Conservation (phyloP, 768 basidiomycete genomes). For the Leccinum rimulosum region DNA sequence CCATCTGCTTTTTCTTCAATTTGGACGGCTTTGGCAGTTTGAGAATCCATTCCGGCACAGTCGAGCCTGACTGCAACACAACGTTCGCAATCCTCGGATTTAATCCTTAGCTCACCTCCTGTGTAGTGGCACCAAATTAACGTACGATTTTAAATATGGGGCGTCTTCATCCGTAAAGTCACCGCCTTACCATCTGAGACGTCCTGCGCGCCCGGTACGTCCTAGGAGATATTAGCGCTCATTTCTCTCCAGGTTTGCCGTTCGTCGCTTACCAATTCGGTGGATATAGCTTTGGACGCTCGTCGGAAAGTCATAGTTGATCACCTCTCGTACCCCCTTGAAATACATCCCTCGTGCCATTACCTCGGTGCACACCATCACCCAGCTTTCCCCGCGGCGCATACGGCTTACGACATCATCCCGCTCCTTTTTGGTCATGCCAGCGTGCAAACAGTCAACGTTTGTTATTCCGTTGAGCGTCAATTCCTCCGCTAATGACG, state of each 20-base stretch:
- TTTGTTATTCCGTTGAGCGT: constrained; percentile 73
- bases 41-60: constrained; percentile 93
- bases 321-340: constrained; percentile 87
- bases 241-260: neutral
- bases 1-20: constrained; percentile 77
- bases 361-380: constrained; percentile 94
- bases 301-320: constrained; percentile 97
- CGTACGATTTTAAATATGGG: constrained; percentile 85
- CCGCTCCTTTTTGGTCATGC: constrained; percentile 82
- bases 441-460: constrained; percentile 90
- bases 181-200: constrained; percentile 80
- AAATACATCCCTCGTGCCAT: constrained; percentile 99
- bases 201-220: constrained; percentile 92
- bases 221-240: constrained; percentile 42
- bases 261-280: constrained; percentile 65
- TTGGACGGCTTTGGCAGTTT: constrained; percentile 92
- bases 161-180: constrained; percentile 93
- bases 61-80: constrained; percentile 87
- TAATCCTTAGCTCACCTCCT: constrained; percentile 8
- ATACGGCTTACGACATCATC: constrained; percentile 83
- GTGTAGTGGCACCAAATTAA: constrained; percentile 3
- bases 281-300: constrained; percentile 96
- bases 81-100: constrained; percentile 84
- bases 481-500: constrained; percentile 79
- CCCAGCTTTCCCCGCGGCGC: constrained; percentile 89